Evolutionary conservation across 305 asterid species (phyloP), one percentile per base, ranked within the genome.

Genomic region (Plantago lanceolata): DNA sequence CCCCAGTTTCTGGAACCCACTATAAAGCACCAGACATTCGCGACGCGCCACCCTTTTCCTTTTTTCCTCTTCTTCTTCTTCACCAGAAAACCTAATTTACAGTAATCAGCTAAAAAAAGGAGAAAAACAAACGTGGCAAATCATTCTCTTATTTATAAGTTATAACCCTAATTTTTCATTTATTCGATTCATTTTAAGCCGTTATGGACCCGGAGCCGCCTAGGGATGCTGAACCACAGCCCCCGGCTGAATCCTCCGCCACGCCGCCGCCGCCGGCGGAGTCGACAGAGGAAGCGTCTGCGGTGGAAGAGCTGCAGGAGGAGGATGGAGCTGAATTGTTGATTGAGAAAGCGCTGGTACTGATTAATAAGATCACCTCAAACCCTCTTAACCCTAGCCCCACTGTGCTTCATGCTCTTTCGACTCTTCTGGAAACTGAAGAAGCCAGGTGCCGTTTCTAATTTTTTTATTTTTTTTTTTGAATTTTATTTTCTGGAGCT

Each of bases 351-450:
- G 96, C 88, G 26, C 92, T 84, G 77, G 77, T 80, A 24, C 71
- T 94, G 64, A 77, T 94, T 62, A 97, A 90, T 62, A 90, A 77
- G 75, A 83, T 94, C 73, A 88, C 89, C 53, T 79, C 92, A 55
- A 76, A 63, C 68, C 74, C 85, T 17, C 96, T 86, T 68, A 93
- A 85, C 90, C 97, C 99, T 76, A 87, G 77, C 75, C 84, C 96
- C 44, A 75, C 72, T 56, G 79, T 77, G 12, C 87, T 93, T 47
- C 99, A 93, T 70, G 95, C 95, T 48, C 87, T 93, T 62, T 67
- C 96, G 67, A 84, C 95, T 63, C 78, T 94, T 66, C 77, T 94
- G 15, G 99, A 94, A 73, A 62, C 90, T 31, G 80, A 94, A 68
- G 99, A 88, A 74, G 73, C 90, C 69, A 83, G 94, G 97, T 83